Evolutionary conservation across 2,329 filamentous ascomycete species (phyloP).

Genomic region (Microdochium paspali): DNA sequence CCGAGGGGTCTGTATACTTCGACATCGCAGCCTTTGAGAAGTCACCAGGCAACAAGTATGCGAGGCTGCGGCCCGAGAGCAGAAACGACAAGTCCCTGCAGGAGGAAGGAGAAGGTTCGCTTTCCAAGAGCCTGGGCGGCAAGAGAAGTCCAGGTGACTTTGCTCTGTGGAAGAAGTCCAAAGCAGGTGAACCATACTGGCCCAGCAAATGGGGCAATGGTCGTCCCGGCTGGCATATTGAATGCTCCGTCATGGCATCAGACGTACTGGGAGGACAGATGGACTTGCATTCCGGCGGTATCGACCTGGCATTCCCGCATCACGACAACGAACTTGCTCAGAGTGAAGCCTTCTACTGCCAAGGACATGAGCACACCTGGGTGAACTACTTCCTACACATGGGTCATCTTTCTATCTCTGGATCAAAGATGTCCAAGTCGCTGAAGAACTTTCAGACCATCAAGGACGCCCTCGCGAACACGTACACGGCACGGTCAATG

Average conservation of each 20-base stretch:
- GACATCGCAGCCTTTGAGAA: conserved; percentile 82
- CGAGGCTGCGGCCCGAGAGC: conserved; percentile 76
- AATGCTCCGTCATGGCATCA: conserved; percentile 93
- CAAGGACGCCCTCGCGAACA: conserved; percentile 61
- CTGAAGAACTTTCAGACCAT: conserved; percentile 96
- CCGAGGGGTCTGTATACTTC: conserved; percentile 86
- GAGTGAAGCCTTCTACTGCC: conserved; percentile 61
- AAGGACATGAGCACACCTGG: conserved; percentile 59
- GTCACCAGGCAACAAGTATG: conserved; percentile 69
- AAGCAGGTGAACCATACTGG: conserved; percentile 88
- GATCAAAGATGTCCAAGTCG: conserved; percentile 92
- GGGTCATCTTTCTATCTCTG: conserved; percentile 82
- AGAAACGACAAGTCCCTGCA: conserved; percentile 73
- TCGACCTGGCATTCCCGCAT: conserved; percentile 86
- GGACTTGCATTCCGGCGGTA: conserved; percentile 88
- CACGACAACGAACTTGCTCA: conserved; percentile 80
- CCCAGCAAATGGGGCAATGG: conserved; percentile 79
- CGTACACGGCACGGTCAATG: conserved; percentile 70
- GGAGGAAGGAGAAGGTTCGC: conserved; percentile 81
- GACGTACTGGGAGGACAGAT: conserved; percentile 76
- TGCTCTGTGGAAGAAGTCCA: conserved; percentile 87
- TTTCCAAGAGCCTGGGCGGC: conserved; percentile 50
- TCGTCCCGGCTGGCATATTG: conserved; percentile 92
- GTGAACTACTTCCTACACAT: conserved; percentile 95
- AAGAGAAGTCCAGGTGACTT: conserved; percentile 81